Evolutionary conservation across 257 asterid species (phyloP).

Genomic region (Gardenia jasminoides): DNA sequence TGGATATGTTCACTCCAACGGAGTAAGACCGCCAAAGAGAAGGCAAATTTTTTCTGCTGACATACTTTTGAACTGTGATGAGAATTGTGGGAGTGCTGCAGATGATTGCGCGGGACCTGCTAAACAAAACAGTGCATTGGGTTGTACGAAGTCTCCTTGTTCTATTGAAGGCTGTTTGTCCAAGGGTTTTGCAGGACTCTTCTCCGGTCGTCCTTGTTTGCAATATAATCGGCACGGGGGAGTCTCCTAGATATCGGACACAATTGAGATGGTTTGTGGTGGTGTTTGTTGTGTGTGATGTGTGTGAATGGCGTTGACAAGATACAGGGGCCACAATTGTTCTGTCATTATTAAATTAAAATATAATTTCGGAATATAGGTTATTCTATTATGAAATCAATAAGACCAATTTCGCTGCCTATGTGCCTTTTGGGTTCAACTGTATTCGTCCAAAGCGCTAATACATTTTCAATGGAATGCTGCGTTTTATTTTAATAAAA

Average conservation of each 20-base stretch:
- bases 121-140: conserved; percentile 34
- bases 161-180: conserved; percentile 81
- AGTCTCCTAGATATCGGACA: conserved; percentile 38
- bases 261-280: too few species aligned
- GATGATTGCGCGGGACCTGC: conserved; percentile 31
- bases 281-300: background rate
- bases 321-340: background rate
- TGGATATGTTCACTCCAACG: conserved; percentile 23
- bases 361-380: background rate
- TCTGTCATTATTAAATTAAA: too few species aligned
- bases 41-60: conserved; percentile 26
- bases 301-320: background rate
- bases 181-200: conserved; percentile 73
- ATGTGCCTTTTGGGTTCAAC: background rate
- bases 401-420: background rate
- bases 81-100: conserved; percentile 17
- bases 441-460: background rate
- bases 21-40: conserved; percentile 37
- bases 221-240: conserved; percentile 45
- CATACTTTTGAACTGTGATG: conserved; percentile 26
- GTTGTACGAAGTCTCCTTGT: conserved; percentile 49
- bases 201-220: conserved; percentile 54
- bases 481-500: too few species aligned
- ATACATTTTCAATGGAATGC: too few species aligned
- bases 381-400: background rate